phyloP scores from a whole-genome alignment of 495 filamentous ascomycete genomes.

The Daldinia decipiens region DNA sequence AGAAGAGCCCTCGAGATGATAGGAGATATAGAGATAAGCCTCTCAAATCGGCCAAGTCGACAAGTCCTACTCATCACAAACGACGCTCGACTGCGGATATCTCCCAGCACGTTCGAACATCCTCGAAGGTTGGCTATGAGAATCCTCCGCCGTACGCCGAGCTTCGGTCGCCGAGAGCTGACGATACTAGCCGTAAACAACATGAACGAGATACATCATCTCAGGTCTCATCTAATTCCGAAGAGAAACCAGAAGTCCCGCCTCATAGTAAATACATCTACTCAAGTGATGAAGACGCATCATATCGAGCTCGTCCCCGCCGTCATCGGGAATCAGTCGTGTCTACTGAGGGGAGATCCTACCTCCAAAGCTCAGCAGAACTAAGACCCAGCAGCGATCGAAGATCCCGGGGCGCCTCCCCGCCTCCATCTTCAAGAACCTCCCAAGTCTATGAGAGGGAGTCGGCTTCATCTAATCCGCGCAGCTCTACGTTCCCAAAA shows the following conservation, averaged over 20 bases:
- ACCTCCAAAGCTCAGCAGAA: constrained; percentile 25
- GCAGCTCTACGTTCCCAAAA: constrained; percentile 52
- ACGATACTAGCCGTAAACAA: constrained; percentile 28
- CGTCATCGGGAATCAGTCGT: constrained; percentile 32
- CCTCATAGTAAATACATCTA: constrained; percentile 38
- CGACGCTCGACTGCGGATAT: constrained; percentile 41
- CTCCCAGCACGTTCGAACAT: constrained; percentile 29
- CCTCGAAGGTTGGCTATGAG: constrained; percentile 33
- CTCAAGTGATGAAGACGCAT: constrained; percentile 46
- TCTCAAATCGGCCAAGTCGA: constrained; percentile 21
- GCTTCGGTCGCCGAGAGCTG: constrained; percentile 26
- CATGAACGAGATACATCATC: constrained; percentile 39
- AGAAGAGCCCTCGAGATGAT: constrained; percentile 37
- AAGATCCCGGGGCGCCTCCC: constrained; percentile 38
- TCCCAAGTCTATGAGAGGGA: constrained; percentile 44
- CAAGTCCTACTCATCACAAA: constrained; percentile 44
- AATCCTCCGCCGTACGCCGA: constrained; percentile 27
- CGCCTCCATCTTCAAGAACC: constrained; percentile 38
- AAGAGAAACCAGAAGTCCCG: constrained; percentile 29
- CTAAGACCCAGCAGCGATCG: constrained; percentile 30
- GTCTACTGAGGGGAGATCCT: constrained; percentile 16
- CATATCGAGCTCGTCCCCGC: constrained; percentile 10
- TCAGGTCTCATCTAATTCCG: constrained; percentile 28
- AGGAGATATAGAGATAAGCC: constrained; percentile 40
- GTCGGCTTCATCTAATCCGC: constrained; percentile 41